phyloP scores from a whole-genome alignment of 495 filamentous ascomycete genomes.

The Penicillium cataractarum region DNA sequence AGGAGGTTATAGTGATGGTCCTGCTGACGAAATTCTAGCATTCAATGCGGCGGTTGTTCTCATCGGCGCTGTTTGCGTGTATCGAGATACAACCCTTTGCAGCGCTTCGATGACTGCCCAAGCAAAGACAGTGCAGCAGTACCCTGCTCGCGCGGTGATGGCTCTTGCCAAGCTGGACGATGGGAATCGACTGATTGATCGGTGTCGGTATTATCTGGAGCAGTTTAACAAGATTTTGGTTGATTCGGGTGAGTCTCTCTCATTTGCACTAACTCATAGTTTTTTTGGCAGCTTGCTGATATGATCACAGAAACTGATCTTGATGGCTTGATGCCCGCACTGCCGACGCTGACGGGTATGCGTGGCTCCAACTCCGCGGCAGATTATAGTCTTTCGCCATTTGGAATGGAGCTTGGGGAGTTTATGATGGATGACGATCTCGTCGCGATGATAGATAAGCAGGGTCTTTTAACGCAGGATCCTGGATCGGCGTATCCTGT shows the following conservation, averaged over 20 bases:
- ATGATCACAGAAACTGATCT: not conserved
- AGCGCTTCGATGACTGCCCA: slow-evolving; percentile 11
- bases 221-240: slow-evolving; percentile 34
- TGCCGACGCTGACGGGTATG: not conserved
- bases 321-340: not conserved
- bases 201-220: slow-evolving; percentile 41
- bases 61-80: slow-evolving; percentile 35
- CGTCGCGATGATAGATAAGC: slow-evolving; percentile 23
- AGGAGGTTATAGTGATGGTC: too few species aligned
- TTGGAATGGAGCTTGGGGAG: slow-evolving; percentile 45
- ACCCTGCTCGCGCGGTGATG: slow-evolving; percentile 33
- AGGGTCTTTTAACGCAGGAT: slow-evolving; percentile 7
- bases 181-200: slow-evolving; percentile 45
- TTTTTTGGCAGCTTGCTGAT: not conserved
- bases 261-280: not conserved
- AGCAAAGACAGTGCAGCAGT: slow-evolving; percentile 24
- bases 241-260: slow-evolving; percentile 27
- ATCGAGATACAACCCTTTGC: slow-evolving; percentile 18
- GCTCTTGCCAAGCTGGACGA: slow-evolving; percentile 41
- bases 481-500: not conserved
- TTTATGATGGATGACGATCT: slow-evolving; percentile 51
- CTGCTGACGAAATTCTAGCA: slow-evolving; percentile 18
- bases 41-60: slow-evolving; percentile 48
- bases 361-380: slow-evolving; percentile 1
- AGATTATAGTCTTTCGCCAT: slow-evolving; percentile 31